Evolutionary conservation across 805 yeast species (phyloP).

Genomic region (Yarrowia sp.): DNA sequence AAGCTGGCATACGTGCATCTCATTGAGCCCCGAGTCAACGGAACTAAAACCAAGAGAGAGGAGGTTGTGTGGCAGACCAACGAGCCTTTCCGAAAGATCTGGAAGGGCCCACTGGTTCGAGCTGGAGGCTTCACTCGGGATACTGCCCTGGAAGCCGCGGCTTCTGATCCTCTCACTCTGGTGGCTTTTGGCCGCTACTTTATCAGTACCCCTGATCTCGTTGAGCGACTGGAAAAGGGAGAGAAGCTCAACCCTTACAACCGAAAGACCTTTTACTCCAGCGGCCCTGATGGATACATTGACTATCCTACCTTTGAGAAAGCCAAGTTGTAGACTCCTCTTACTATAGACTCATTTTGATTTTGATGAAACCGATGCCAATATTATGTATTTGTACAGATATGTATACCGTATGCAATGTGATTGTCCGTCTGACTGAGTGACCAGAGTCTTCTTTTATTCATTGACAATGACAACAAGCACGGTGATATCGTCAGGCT

Average conservation of each 20-base stretch:
- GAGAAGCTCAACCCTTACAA: conserved; percentile 45
- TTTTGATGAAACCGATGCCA: background rate
- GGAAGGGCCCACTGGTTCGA: conserved; percentile 46
- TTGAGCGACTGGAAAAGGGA: conserved; percentile 44
- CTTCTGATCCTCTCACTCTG: conserved; percentile 31
- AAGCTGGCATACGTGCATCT: conserved; percentile 41
- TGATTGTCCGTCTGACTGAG: background rate
- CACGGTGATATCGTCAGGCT: conserved; percentile 90
- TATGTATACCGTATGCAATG: background rate
- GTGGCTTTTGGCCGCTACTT: conserved; percentile 49
- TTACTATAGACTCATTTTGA: background rate
- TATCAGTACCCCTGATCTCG: conserved; percentile 56
- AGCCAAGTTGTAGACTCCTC: background rate
- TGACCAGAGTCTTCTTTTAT: background rate
- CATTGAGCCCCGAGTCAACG: conserved; percentile 39
- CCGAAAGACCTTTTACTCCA: conserved; percentile 48
- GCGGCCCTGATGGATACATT: conserved; percentile 42
- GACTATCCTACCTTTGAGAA: conserved; percentile 41
- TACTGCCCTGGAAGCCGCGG: conserved; percentile 32
- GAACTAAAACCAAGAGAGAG: conserved; percentile 33
- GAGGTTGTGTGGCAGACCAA: conserved; percentile 23
- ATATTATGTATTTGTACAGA: background rate
- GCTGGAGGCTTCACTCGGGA: conserved; percentile 39
- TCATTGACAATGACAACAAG: conserved; percentile 60
- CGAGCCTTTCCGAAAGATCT: conserved; percentile 38